These are phyloP conservation scores for Solanum piurae DNA, from an alignment of 257 asterid species.

Conservation along the genomic window DNA sequence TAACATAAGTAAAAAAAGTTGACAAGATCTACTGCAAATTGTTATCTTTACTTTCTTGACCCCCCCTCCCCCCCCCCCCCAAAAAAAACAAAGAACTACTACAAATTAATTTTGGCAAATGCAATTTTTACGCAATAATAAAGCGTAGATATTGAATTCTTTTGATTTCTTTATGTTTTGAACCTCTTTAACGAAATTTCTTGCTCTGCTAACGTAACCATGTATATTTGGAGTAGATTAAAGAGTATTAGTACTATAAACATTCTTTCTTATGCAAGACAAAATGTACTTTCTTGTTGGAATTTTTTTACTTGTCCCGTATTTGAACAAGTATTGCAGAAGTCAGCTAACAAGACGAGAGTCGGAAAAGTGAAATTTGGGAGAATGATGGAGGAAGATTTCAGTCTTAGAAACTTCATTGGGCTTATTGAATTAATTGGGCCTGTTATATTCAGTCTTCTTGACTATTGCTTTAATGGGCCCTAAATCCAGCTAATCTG, in stretches of 20 bases:
- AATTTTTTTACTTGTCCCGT: not conserved
- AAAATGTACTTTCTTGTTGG: not conserved
- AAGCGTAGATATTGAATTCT: too few relatives aligned
- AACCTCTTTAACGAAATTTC: too few relatives aligned
- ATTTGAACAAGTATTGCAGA: not conserved
- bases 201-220: too few relatives aligned
- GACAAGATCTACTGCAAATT: not conserved
- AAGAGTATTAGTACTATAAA: not conserved
- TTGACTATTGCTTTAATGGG: not conserved
- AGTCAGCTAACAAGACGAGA: not conserved
- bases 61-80: too few relatives aligned
- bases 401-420: not conserved
- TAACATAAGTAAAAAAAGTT: too few relatives aligned
- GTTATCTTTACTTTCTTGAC: too few relatives aligned
- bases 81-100: too few relatives aligned
- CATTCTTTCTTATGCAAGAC: not conserved
- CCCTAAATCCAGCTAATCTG: not conserved
- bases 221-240: not conserved
- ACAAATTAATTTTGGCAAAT: too few relatives aligned
- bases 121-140: too few relatives aligned
- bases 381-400: not conserved
- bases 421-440: not conserved
- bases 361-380: not conserved
- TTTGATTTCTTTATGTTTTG: not conserved
- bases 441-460: not conserved